Conservation (phyloP, 2,329 filamentous ascomycete species). For the Neonectria hederae region DNA sequence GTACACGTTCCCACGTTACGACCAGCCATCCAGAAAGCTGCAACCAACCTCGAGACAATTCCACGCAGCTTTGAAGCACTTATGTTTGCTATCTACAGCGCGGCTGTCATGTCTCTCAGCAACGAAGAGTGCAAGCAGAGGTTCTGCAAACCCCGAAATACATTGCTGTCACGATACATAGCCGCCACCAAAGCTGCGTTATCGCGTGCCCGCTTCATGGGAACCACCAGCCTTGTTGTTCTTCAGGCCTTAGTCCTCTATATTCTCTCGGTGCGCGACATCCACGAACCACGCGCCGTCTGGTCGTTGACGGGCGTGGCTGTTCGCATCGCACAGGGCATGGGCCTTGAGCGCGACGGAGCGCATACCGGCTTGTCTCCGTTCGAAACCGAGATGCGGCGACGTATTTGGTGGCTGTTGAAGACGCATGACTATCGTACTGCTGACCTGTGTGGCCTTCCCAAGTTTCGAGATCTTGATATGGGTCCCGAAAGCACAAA, state of each 20-base stretch:
- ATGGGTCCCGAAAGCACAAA: neutral
- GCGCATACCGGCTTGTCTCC: neutral
- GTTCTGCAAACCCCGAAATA: neutral
- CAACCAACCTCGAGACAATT: neutral
- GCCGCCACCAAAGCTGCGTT: neutral
- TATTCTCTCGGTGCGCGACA: neutral
- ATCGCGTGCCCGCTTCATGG: neutral
- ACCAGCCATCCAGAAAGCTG: neutral
- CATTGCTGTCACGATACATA: neutral
- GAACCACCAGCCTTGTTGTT: neutral
- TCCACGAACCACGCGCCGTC: neutral
- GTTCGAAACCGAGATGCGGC: constrained; percentile 21
- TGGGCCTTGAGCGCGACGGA: constrained; percentile 19
- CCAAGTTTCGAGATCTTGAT: constrained; percentile 6
- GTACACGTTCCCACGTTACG: neutral
- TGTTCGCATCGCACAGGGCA: constrained; percentile 14
- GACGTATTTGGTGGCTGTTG: constrained; percentile 24
- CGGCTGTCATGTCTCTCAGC: neutral
- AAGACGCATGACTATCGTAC: constrained; percentile 14
- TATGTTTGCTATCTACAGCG: constrained; percentile 2
- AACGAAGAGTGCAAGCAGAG: neutral
- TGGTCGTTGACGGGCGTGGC: constrained; percentile 11
- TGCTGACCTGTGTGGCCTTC: constrained; percentile 2
- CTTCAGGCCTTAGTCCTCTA: neutral
- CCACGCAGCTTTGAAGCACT: neutral